phyloP scores from a whole-genome alignment of 2,329 filamentous ascomycete genomes.

The Pseudocercospora vitis region DNA sequence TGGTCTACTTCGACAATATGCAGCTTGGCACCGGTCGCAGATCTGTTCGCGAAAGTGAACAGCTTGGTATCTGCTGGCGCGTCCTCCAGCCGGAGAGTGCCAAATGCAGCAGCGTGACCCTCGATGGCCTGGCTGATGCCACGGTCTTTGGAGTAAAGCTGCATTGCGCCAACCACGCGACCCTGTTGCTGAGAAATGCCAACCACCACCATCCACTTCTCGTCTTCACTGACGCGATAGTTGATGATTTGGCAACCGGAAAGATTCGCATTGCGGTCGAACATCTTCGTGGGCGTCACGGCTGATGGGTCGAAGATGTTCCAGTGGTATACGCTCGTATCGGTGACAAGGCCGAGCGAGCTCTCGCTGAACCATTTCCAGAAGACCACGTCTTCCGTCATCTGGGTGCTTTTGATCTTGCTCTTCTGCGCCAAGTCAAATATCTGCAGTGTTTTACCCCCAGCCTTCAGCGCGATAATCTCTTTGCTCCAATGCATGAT shows the following conservation, averaged over 20 bases:
- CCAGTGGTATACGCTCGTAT: slow-evolving; percentile 93
- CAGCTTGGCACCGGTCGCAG: slow-evolving; percentile 85
- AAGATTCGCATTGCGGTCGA: slow-evolving; percentile 90
- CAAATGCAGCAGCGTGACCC: slow-evolving; percentile 93
- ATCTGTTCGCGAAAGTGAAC: slow-evolving; percentile 93
- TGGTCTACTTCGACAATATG: slow-evolving; percentile 98
- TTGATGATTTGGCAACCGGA: slow-evolving; percentile 97
- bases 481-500: slow-evolving; percentile 99
- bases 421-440: slow-evolving; percentile 91
- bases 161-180: slow-evolving; percentile 92
- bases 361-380: slow-evolving; percentile 99
- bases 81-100: slow-evolving; percentile 82
- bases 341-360: slow-evolving; percentile 85
- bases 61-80: slow-evolving; percentile 89
- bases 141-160: slow-evolving; percentile 92
- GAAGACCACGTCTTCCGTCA: slow-evolving; percentile 96
- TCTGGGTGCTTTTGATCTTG: slow-evolving; percentile 94
- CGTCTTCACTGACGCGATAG: slow-evolving; percentile 91
- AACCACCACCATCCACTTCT: slow-evolving; percentile 97
- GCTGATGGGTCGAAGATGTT: slow-evolving; percentile 87
- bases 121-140: slow-evolving; percentile 98
- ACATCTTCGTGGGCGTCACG: slow-evolving; percentile 80
- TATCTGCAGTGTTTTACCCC: slow-evolving; percentile 92
- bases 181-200: slow-evolving; percentile 93
- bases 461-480: slow-evolving; percentile 94